These are phyloP conservation scores for Parmelia sp. DNA, from an alignment of 495 filamentous ascomycete species.

Conservation along the genomic window DNA sequence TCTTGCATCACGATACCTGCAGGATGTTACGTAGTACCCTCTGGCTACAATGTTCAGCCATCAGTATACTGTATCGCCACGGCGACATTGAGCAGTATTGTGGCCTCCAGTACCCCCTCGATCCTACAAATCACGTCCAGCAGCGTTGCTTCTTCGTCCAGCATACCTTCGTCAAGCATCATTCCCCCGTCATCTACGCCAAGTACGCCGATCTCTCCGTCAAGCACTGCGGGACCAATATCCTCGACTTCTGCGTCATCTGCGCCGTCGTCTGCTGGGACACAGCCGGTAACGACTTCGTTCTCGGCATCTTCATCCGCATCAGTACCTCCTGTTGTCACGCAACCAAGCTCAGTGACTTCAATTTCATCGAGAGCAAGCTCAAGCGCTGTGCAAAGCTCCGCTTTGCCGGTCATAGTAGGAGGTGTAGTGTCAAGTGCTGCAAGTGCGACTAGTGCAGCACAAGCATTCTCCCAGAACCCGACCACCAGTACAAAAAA, in stretches of 20 bases:
- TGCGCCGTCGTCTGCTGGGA: neutral
- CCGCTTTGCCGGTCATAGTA: neutral
- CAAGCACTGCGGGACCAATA: neutral
- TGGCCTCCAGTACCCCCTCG: neutral
- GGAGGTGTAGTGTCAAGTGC: neutral
- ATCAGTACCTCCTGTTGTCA: neutral
- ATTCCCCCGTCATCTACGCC: neutral
- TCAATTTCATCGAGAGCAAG: neutral
- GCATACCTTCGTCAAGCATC: neutral
- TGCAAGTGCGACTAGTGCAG: neutral
- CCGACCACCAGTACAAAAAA: neutral
- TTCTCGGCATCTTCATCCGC: neutral
- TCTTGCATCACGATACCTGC: conserved; percentile 4
- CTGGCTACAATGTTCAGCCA: conserved; percentile 8
- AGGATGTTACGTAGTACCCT: conserved; percentile 9
- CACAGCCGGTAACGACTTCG: neutral
- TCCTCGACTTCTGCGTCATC: neutral
- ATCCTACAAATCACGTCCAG: neutral
- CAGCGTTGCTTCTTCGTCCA: neutral
- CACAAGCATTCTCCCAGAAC: neutral
- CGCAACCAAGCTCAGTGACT: neutral
- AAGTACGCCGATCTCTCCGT: neutral
- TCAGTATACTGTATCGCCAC: neutral
- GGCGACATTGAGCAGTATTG: neutral
- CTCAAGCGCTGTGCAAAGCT: conserved; percentile 4